Percentiles rank a stretch among this genome's conserved stretches.
Conservation (phyloP, 164 flowering plant species). For the Kingdonia uniflora region DNA sequence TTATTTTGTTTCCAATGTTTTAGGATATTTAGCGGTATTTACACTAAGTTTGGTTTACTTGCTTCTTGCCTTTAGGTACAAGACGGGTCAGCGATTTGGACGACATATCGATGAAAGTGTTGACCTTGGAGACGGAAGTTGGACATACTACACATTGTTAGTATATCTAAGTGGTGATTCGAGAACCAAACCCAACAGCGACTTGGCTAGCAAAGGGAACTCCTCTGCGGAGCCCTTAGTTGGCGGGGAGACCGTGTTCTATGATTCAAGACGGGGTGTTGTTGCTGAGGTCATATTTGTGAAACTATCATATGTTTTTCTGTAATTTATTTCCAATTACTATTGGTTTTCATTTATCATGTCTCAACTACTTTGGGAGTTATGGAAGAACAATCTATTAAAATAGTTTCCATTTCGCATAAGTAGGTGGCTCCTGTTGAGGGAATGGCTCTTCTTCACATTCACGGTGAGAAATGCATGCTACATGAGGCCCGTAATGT, state of each 20-base stretch:
- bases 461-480: constrained; percentile 91
- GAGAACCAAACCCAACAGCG: constrained; percentile 28
- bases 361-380: no score
- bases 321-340: no score
- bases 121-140: constrained; percentile 62
- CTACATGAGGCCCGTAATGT: constrained; percentile 89
- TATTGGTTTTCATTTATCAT: no score
- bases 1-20: no score
- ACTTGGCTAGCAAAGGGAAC: constrained; percentile 15
- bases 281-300: constrained; percentile 66
- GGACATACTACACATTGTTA: constrained; percentile 70
- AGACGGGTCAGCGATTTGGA: constrained; percentile 82
- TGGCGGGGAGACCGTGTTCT: constrained; percentile 97
- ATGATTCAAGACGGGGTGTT: constrained; percentile 56
- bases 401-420: not conserved
- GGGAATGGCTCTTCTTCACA: constrained; percentile 93
- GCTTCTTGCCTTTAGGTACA: constrained; percentile 78
- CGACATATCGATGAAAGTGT: constrained; percentile 93
- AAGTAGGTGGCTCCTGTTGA: constrained; percentile 73
- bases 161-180: constrained; percentile 67
- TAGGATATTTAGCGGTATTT: no score
- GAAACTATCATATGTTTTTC: no score
- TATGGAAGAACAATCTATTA: no score
- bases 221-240: constrained; percentile 40
- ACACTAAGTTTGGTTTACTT: no score